Percentiles rank a stretch among this genome's conserved stretches.
Conservation (phyloP, 768 basidiomycete genomes). For the Trametes coccinea region DNA sequence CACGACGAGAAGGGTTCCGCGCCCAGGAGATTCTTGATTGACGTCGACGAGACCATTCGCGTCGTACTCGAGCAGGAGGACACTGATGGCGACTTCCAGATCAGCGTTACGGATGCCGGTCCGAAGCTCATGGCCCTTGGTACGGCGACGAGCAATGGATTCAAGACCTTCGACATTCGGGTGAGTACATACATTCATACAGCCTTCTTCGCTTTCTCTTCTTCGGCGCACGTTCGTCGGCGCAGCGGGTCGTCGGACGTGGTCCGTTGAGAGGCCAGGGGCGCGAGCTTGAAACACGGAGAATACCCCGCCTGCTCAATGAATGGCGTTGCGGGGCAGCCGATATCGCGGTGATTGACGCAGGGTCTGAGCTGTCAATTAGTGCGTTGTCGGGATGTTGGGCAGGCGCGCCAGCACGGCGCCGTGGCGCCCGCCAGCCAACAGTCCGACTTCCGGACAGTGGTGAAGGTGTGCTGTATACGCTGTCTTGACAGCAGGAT, state of each 20-base stretch:
- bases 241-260: neutral
- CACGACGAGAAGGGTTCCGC: slow-evolving; percentile 88
- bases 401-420: neutral
- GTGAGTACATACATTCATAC: slow-evolving; percentile 42
- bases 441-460: no score
- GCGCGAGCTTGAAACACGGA: neutral
- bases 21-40: slow-evolving; percentile 90
- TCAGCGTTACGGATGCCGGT: slow-evolving; percentile 93
- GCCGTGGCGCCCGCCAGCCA: neutral
- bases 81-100: slow-evolving; percentile 95
- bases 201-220: neutral
- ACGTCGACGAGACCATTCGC: slow-evolving; percentile 97
- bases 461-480: no score
- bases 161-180: slow-evolving; percentile 96
- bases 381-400: slow-evolving; percentile 11
- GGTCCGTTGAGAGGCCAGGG: neutral
- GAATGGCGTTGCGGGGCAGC: slow-evolving; percentile 5
- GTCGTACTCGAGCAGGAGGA: slow-evolving; percentile 97
- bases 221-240: neutral
- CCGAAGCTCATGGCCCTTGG: slow-evolving; percentile 96
- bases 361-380: slow-evolving; percentile 10
- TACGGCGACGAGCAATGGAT: slow-evolving; percentile 96
- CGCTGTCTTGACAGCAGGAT: no score
- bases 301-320: neutral
- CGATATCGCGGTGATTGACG: slow-evolving; percentile 2